Evolutionary conservation across 2,329 filamentous ascomycete genomes (phyloP).

Genomic region (Pleoardoris graminearum): DNA sequence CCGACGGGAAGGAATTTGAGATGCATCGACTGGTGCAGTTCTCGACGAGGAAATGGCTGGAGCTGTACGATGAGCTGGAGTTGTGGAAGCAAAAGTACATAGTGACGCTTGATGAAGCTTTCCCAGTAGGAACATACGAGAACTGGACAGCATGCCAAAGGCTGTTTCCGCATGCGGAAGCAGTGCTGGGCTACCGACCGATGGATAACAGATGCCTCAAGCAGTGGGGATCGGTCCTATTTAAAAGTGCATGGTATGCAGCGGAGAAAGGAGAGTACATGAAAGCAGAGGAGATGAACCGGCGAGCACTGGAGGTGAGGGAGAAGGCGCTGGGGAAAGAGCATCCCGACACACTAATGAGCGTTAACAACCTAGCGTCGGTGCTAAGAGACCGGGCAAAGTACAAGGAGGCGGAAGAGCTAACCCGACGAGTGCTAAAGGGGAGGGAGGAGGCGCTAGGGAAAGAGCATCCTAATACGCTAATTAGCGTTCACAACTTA

Average conservation of each 20-base stretch:
- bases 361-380: constrained; percentile 4
- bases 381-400: too few relatives aligned
- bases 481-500: not conserved
- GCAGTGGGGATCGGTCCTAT: constrained; percentile 8
- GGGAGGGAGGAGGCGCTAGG: not conserved
- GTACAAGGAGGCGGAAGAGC: not conserved
- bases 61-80: constrained; percentile 22
- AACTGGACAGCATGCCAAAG: constrained; percentile 10
- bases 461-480: not conserved
- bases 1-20: constrained; percentile 15
- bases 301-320: constrained; percentile 1
- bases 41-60: constrained; percentile 22
- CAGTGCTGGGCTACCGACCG: not conserved
- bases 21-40: constrained; percentile 28
- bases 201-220: not conserved
- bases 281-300: constrained; percentile 11
- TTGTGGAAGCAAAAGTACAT: constrained; percentile 16
- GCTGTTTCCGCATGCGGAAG: constrained; percentile 13
- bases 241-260: not conserved
- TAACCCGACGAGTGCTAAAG: not conserved
- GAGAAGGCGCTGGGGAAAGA: constrained; percentile 9
- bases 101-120: constrained; percentile 3
- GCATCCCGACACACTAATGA: constrained; percentile 8
- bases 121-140: constrained; percentile 4
- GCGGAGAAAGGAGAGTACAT: constrained; percentile 2